A percentile compares a stretch with the other conserved stretches of the same genome.
phyloP scores from a whole-genome alignment of 176 grass and related monocot genomes.

The Cenchrus fungigraminus region DNA sequence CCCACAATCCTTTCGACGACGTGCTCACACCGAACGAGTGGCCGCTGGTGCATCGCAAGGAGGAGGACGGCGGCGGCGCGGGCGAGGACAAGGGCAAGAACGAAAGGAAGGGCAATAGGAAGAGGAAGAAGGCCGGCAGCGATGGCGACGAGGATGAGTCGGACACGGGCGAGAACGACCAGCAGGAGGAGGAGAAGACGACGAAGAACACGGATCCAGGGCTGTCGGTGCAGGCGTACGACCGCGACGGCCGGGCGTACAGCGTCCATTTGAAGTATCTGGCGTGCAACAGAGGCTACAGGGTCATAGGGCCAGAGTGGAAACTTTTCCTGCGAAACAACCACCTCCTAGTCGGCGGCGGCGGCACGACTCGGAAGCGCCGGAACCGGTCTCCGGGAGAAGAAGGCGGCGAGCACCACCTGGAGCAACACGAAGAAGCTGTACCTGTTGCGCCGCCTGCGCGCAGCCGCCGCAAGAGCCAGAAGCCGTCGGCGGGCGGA shows the following conservation, averaged over 20 bases:
- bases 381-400: too few species aligned
- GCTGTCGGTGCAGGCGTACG: background rate
- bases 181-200: background rate
- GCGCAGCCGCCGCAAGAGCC: too few species aligned
- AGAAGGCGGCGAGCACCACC: too few species aligned
- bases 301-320: background rate
- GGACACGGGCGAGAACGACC: background rate
- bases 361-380: too few species aligned
- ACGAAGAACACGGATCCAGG: background rate
- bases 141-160: background rate
- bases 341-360: background rate
- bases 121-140: too few species aligned
- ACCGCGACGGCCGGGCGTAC: background rate
- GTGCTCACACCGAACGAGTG: background rate
- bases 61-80: background rate
- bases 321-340: background rate
- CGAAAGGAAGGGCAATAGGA: background rate
- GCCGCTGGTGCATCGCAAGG: background rate
- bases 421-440: too few species aligned
- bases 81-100: background rate
- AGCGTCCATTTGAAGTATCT: background rate
- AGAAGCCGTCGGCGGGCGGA: too few species aligned
- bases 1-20: background rate
- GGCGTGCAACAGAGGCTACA: background rate
- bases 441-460: too few species aligned